Evolutionary conservation across 1,139 yeast genomes (phyloP).

Genomic region (Candida buenavistaensis): DNA sequence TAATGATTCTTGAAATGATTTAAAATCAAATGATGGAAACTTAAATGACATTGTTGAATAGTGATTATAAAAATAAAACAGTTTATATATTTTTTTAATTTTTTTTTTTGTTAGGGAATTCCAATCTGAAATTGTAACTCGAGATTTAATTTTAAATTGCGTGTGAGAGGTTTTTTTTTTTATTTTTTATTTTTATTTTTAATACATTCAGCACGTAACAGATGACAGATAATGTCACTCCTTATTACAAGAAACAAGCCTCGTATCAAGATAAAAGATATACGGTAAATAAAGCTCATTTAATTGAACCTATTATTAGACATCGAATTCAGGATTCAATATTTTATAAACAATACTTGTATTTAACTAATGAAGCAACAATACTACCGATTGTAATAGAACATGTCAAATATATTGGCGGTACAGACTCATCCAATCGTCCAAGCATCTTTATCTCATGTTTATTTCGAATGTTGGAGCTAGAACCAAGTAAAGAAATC

Average conservation of each 20-base stretch:
- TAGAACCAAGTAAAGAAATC: constrained; percentile 58
- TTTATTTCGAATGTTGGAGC: constrained; percentile 59
- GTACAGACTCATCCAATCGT: constrained; percentile 44
- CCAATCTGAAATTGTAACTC: too few relatives aligned
- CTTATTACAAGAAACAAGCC: constrained; percentile 18
- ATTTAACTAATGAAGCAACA: constrained; percentile 55
- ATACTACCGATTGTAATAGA: constrained; percentile 37
- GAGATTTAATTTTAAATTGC: too few relatives aligned
- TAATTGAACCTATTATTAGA: constrained; percentile 67
- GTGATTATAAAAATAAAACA: background rate
- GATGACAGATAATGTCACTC: constrained; percentile 3
- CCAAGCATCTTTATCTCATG: constrained; percentile 70
- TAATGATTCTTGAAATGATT: constrained; percentile 47
- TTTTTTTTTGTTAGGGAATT: too few relatives aligned
- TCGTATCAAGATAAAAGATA: constrained; percentile 27
- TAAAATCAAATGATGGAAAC: constrained; percentile 48
- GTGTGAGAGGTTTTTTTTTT: too few relatives aligned
- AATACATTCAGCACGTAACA: background rate
- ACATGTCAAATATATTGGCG: constrained; percentile 50
- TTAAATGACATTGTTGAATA: constrained; percentile 46
- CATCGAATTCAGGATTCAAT: constrained; percentile 67
- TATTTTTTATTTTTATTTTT: background rate
- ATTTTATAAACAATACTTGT: constrained; percentile 67
- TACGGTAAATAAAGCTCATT: constrained; percentile 47
- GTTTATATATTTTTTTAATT: too few relatives aligned